Evolutionary conservation across 1,284 basidiomycete genomes (phyloP).

Genomic region (Cutaneotrichosporon cutaneum): DNA sequence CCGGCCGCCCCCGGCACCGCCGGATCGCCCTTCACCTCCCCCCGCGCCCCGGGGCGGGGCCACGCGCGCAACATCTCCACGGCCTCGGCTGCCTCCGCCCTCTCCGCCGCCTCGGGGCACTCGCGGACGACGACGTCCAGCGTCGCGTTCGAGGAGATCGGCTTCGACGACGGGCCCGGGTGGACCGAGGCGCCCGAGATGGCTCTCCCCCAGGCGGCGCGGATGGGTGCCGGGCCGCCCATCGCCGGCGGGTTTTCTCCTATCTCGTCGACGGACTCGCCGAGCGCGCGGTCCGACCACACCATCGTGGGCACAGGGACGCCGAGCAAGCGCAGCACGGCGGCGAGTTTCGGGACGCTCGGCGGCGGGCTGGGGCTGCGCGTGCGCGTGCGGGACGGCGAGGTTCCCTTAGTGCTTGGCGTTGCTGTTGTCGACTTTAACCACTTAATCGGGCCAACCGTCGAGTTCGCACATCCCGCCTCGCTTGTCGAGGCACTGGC

Average conservation of each 20-base stretch:
- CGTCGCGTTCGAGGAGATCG: conserved; percentile 25
- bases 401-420: conserved; percentile 60
- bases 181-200: conserved; percentile 23
- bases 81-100: background rate
- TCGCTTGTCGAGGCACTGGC: conserved; percentile 64
- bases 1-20: background rate
- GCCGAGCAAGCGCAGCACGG: conserved; percentile 1
- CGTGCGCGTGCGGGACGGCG: conserved; percentile 12
- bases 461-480: conserved; percentile 68
- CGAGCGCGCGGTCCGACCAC: conserved; percentile 7
- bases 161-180: conserved; percentile 21
- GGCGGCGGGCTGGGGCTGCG: background rate
- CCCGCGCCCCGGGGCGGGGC: background rate
- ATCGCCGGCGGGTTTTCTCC: conserved; percentile 2
- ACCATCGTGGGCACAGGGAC: background rate
- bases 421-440: conserved; percentile 88
- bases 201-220: conserved; percentile 5
- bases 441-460: conserved; percentile 83
- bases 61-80: conserved; percentile 9
- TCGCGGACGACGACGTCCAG: background rate
- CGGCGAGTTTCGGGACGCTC: background rate
- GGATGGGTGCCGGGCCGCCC: conserved; percentile 6
- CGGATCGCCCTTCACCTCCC: background rate
- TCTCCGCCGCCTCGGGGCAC: conserved; percentile 1
- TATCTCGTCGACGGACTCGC: background rate